phyloP scores from a whole-genome alignment of 306 rosid species.

The Pyrus betulifolia region DNA sequence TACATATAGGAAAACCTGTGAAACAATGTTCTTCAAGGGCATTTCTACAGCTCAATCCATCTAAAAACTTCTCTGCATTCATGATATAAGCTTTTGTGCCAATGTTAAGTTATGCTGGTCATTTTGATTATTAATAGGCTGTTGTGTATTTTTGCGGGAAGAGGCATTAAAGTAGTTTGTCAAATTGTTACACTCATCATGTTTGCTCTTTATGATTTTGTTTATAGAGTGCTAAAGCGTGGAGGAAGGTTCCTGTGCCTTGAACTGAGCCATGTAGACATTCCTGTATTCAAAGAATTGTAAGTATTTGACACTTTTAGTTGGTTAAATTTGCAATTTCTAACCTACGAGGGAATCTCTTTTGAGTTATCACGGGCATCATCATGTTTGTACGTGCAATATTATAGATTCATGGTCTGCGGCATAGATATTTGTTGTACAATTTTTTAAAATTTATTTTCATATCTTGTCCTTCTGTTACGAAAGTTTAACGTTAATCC shows the following conservation, averaged over 20 bases:
- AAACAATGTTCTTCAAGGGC: neutral
- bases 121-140: neutral
- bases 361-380: neutral
- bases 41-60: neutral
- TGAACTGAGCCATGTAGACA: constrained; percentile 84
- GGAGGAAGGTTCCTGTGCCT: constrained; percentile 98
- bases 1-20: neutral
- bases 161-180: neutral
- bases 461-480: neutral
- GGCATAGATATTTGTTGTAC: neutral
- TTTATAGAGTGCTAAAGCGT: constrained; percentile 63
- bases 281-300: constrained; percentile 77
- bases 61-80: neutral
- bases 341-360: neutral
- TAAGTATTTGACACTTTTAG: constrained; percentile 37
- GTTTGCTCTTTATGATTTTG: neutral
- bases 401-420: neutral
- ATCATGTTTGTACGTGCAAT: neutral
- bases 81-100: neutral
- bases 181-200: neutral
- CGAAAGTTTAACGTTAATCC: neutral
- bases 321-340: neutral
- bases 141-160: too few relatives aligned
- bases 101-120: neutral
- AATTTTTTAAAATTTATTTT: neutral